Evolutionary conservation across 139 green algal species (phyloP).

Genomic region (Desmodesmus armatus): DNA sequence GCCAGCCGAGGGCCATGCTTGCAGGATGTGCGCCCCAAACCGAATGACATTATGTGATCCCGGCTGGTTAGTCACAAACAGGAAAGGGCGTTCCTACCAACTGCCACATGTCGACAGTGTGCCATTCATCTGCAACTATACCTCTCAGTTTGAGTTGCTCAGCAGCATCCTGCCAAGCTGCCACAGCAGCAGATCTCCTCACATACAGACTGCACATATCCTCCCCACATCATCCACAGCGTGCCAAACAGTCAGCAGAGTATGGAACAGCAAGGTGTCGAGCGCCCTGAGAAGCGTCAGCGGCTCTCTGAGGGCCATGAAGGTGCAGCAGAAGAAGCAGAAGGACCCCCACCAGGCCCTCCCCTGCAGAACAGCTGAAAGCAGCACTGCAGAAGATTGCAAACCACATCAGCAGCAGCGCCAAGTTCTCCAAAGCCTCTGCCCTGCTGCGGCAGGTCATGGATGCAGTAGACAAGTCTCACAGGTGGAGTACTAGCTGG

Average conservation of each 20-base stretch:
- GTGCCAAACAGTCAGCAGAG: not conserved
- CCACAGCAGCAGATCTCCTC: too few species aligned
- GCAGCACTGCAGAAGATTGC: slow-evolving; percentile 68
- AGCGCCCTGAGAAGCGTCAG: slow-evolving; percentile 25
- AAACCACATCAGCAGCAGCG: slow-evolving; percentile 65
- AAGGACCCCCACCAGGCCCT: not conserved
- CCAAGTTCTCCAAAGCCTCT: slow-evolving; percentile 81
- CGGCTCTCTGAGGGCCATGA: not conserved
- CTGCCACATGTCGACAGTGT: too few species aligned
- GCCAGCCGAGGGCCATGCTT: too few species aligned
- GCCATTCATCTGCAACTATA: too few species aligned
- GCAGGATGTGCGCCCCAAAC: too few species aligned
- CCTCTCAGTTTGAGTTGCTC: too few species aligned
- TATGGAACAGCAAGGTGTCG: not conserved
- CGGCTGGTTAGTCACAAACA: too few species aligned
- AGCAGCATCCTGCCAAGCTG: too few species aligned
- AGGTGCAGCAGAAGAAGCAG: not conserved
- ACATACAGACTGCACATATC: too few species aligned
- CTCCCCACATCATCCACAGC: not conserved
- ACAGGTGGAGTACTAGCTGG: too few species aligned
- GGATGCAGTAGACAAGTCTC: slow-evolving; percentile 33
- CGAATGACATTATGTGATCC: too few species aligned
- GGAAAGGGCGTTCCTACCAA: too few species aligned
- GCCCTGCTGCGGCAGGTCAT: slow-evolving; percentile 80
- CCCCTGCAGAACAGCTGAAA: slow-evolving; percentile 52